Conservation (phyloP, 768 basidiomycete genomes). For the Roridomyces roridus region DNA sequence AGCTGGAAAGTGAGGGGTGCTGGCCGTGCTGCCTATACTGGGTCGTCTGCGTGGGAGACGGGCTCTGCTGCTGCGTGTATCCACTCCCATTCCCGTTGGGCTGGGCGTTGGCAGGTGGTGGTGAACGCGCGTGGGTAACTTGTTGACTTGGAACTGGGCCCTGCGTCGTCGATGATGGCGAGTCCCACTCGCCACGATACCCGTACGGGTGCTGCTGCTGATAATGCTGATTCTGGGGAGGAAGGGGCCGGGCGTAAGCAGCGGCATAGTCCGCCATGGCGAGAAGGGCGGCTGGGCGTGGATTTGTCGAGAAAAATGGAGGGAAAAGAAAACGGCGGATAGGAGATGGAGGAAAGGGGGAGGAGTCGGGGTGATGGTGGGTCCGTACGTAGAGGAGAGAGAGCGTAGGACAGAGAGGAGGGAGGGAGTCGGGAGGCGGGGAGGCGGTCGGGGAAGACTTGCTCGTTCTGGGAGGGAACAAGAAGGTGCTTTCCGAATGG, state of each 20-base stretch:
- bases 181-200: background rate
- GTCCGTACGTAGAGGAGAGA: background rate
- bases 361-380: too few relatives aligned
- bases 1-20: too few relatives aligned
- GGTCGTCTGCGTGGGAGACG: too few relatives aligned
- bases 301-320: background rate
- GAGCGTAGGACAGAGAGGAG: background rate
- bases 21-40: too few relatives aligned
- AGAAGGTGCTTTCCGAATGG: too few relatives aligned
- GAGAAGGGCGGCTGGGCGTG: background rate
- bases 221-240: background rate
- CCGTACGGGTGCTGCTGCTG: background rate
- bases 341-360: background rate
- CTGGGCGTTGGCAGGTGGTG: too few relatives aligned
- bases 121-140: too few relatives aligned
- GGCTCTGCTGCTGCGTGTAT: too few relatives aligned
- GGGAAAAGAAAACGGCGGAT: background rate
- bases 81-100: too few relatives aligned
- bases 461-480: too few relatives aligned
- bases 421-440: too few relatives aligned
- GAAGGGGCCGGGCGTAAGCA: conserved; percentile 10
- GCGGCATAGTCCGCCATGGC: conserved; percentile 11
- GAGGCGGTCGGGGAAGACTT: too few relatives aligned
- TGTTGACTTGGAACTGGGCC: background rate
- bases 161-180: background rate